Conservation (phyloP, 2,329 filamentous ascomycete genomes). For the Penicillium oxalicum region DNA sequence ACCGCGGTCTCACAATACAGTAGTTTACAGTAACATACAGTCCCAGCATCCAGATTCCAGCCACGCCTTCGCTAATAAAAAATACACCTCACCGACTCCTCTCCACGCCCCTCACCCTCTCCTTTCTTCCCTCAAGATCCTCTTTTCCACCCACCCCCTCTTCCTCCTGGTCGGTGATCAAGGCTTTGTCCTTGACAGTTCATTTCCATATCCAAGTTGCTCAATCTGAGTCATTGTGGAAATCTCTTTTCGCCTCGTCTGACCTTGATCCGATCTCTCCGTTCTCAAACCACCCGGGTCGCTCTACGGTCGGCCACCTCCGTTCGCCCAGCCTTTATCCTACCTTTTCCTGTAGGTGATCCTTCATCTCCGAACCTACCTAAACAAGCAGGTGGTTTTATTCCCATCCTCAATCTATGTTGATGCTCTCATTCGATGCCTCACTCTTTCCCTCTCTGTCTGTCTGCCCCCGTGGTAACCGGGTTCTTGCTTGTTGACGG, state of each 20-base stretch:
- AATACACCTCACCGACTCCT: slow-evolving; percentile 25
- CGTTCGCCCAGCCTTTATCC: slow-evolving; percentile 4
- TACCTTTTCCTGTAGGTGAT: slow-evolving; percentile 3
- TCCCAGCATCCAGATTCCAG: slow-evolving; percentile 2
- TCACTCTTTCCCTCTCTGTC: not conserved
- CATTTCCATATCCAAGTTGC: not conserved
- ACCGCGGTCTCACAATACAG: not conserved
- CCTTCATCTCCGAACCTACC: not conserved
- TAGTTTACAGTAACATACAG: not conserved
- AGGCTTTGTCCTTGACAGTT: slow-evolving; percentile 23
- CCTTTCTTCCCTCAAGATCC: slow-evolving; percentile 10
- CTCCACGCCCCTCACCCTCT: slow-evolving; percentile 9
- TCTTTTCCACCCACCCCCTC: slow-evolving; percentile 6
- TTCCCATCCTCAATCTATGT: too few species aligned
- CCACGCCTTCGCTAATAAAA: slow-evolving; percentile 20
- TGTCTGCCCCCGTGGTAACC: not conserved
- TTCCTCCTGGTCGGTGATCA: slow-evolving; percentile 14
- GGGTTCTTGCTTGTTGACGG: not conserved
- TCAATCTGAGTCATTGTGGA: not conserved
- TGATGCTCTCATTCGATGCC: too few species aligned
- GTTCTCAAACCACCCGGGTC: slow-evolving; percentile 4
- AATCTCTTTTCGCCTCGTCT: slow-evolving; percentile 2
- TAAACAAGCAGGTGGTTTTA: too few species aligned
- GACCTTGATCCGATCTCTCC: not conserved
- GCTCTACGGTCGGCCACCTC: slow-evolving; percentile 15